phyloP scores from a whole-genome alignment of 257 asterid species.

The Capsicum chinense region DNA sequence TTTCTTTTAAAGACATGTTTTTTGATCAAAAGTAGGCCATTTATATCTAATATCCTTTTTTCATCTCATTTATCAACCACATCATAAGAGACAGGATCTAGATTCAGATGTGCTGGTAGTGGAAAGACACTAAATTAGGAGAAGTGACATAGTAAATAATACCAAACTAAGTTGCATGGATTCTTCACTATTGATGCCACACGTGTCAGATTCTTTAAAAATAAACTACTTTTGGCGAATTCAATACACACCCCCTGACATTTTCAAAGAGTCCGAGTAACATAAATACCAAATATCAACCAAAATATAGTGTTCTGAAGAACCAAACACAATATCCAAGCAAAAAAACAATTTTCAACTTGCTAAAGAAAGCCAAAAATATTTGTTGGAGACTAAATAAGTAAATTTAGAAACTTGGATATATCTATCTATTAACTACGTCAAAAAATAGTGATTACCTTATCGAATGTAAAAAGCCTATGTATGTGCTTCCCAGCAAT shows the following conservation, averaged over 20 bases:
- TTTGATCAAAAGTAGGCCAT: background rate
- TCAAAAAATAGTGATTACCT: slow-evolving; percentile 45
- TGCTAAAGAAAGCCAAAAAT: no score
- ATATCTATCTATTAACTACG: no score
- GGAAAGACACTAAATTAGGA: background rate
- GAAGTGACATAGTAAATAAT: background rate
- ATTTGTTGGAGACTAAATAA: no score
- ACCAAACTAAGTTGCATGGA: background rate
- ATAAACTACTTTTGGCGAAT: background rate
- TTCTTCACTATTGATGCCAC: no score
- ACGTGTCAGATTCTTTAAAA: no score
- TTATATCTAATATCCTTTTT: background rate
- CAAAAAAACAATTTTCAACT: no score
- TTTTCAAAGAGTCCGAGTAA: background rate
- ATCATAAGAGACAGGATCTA: slow-evolving; percentile 20
- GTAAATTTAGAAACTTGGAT: no score
- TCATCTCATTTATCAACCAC: slow-evolving; percentile 6
- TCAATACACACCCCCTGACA: background rate
- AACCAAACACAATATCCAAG: no score
- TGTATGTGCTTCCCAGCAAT: slow-evolving; percentile 91
- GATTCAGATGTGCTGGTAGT: slow-evolving; percentile 19
- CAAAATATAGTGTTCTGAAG: no score
- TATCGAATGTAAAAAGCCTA: slow-evolving; percentile 81
- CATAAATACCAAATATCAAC: no score
- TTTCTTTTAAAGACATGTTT: background rate